phyloP scores from a whole-genome alignment of 2,329 filamentous ascomycete genomes.

The Ophiocordyceps camponoti-saundersi region DNA sequence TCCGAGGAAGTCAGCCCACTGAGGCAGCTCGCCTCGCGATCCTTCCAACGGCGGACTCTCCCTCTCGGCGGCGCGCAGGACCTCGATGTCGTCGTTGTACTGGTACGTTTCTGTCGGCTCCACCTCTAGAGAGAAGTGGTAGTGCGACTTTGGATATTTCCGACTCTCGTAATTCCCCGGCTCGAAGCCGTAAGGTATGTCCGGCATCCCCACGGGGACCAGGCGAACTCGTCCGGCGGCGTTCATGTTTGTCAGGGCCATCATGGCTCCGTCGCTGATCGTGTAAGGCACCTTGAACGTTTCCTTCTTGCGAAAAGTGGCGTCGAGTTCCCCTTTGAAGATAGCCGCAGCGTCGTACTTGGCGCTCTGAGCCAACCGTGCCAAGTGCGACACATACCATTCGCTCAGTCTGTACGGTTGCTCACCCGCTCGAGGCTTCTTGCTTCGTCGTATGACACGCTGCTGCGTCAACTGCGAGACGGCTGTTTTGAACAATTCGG shows the following conservation, averaged over 20 bases:
- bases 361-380: slow-evolving; percentile 33
- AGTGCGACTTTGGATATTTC: slow-evolving; percentile 46
- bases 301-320: slow-evolving; percentile 26
- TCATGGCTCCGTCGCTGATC: slow-evolving; percentile 46
- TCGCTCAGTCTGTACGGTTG: slow-evolving; percentile 47
- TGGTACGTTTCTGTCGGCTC: slow-evolving; percentile 47
- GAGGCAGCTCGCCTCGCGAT: slow-evolving; percentile 36
- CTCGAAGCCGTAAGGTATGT: slow-evolving; percentile 53
- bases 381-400: slow-evolving; percentile 36
- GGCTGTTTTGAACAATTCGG: slow-evolving; percentile 27
- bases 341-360: slow-evolving; percentile 40
- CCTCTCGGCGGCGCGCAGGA: slow-evolving; percentile 17
- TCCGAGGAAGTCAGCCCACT: slow-evolving; percentile 58
- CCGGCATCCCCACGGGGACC: slow-evolving; percentile 34
- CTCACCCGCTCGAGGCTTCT: slow-evolving; percentile 38
- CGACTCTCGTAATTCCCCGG: slow-evolving; percentile 56
- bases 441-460: slow-evolving; percentile 41
- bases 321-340: slow-evolving; percentile 45
- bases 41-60: slow-evolving; percentile 25
- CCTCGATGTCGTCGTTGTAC: slow-evolving; percentile 31
- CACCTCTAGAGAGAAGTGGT: slow-evolving; percentile 46
- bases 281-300: slow-evolving; percentile 33
- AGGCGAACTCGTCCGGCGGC: slow-evolving; percentile 39
- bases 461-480: slow-evolving; percentile 30
- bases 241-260: slow-evolving; percentile 51